Evolutionary conservation across 2,329 filamentous ascomycete species (phyloP), one percentile per base, ranked within the genome.

Genomic region (Penicillium brasilianum): DNA sequence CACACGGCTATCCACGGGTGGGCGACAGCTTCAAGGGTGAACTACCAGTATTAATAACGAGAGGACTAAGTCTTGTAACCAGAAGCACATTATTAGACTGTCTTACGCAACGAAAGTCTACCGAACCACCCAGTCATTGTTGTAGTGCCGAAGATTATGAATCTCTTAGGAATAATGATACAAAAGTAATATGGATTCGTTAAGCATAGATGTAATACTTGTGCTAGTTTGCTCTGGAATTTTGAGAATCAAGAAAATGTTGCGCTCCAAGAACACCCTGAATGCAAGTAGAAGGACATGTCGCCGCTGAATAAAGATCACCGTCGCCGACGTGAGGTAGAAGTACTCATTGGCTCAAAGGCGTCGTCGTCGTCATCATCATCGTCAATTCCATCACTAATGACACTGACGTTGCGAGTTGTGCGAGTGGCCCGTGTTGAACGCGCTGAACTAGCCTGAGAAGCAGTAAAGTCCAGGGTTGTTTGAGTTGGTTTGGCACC

Each of bases 311-410:
- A 51, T 1, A 7, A 25, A 22, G 18, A 46, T 59, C 70, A 73
- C 54, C 70, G 74, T 57, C 71, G 66, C 22, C 71, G 62, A n/a
- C 58, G 59, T 8, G 64, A 63, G 18, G 51, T 66, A 2, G 65
- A 64, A 59, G 62, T 69, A 28, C 65, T 66, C 68, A 74, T 71
- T 30, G 79, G 76, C 65, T 82, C 80, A 72, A 82, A 82, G 13
- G 78, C 80, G 71, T 82, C 80, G 18, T 79, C 77, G 8, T 71
- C 70, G 55, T 77, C 76, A 51, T 78, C 76, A 55, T 79, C 77
- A 2, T 66, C 67, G 36, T 79, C 77, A 57, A 78, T 73, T 60
- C 77, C 76, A 51, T 78, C 78, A 55, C 77, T 79, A 11, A 77
- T 60, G 9, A 74, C 70, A 59, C 74, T 77, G n/a, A 72, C 61